Conservation (phyloP, 192 early-diverging fungal species). For the Physocladia obscura region DNA sequence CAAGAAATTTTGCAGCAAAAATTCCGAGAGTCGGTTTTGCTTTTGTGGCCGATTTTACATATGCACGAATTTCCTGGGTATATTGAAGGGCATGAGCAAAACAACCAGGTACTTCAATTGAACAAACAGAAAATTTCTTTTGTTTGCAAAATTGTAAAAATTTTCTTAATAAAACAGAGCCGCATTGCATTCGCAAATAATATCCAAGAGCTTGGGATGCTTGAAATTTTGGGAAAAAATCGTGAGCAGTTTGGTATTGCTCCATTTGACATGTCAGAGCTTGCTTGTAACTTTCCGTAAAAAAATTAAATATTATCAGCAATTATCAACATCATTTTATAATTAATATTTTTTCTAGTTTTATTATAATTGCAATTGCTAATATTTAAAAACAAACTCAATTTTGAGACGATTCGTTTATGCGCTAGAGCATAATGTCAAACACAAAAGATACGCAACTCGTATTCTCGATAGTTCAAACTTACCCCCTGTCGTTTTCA, state of each 20-base stretch:
- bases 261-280: constrained; percentile 25
- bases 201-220: constrained; percentile 31
- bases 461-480: too few species aligned
- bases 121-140: neutral
- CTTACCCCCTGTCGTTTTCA: too few species aligned
- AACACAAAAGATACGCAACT: too few species aligned
- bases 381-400: too few species aligned
- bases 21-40: constrained; percentile 33
- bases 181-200: constrained; percentile 28
- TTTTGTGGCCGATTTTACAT: constrained; percentile 45
- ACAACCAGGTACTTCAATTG: constrained; percentile 9
- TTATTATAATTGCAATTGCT: neutral
- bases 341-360: neutral
- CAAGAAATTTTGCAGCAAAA: constrained; percentile 12
- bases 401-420: too few species aligned
- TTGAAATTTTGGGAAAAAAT: constrained; percentile 30
- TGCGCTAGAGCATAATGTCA: too few species aligned
- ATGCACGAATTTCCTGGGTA: constrained; percentile 38
- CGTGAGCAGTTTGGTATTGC: constrained; percentile 27
- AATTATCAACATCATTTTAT: neutral
- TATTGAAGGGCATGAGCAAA: constrained; percentile 38
- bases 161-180: constrained; percentile 1
- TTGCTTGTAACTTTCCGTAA: constrained; percentile 23
- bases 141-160: neutral
- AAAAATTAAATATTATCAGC: neutral